Evolutionary conservation across 352 stramenopile genomes (phyloP), one percentile per base, ranked within the genome.

Genomic region (Phytophthora fragariaefolia): DNA sequence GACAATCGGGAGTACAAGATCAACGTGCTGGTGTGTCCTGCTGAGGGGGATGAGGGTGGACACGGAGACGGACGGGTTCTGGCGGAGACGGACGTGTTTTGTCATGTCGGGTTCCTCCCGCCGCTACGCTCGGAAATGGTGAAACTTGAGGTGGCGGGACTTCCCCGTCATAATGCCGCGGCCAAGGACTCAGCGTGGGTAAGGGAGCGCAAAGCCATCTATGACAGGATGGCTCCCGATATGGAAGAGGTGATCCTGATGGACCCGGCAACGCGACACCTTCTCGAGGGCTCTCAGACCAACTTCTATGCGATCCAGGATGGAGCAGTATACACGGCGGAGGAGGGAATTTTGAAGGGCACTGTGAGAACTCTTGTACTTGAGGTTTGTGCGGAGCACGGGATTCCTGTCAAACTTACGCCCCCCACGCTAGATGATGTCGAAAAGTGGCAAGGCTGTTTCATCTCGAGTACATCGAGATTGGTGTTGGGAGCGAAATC

Each of bases 211-310:
- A 87, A 92, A 62, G 69, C 54, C 36, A 88, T 95, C 59, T 95
- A 95, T 57, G 83, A 91, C 40, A 71, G 63, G 28, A 81, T 95
- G 64, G 61, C 79, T 18, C 56, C 63, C 5, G 80, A 91, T 58
- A 81, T 90, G 27, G 85, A 95, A 63, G 87, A 95, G 63, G 80
- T 93, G 67, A 85, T 91, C n/a, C 78, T 92, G 47, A 90, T 94
- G 87, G 85, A 95, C n/a, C 87, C 83, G 23, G 52, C 42, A 2
- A 87, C 79, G 22, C 69, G 75, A 28, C 48, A 69, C 6, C 49
- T 95, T 42, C 78, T 90, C 9, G 87, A 95, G 80, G 87, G 84
- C 26, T 93, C 87, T 4, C 87, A 95, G 69, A 92, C 85, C n/a
- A 95, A 95, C 52, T 95, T 95, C 26, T 95, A 87, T 57, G 72